Percentiles rank a stretch among this genome's conserved stretches.
phyloP scores from a whole-genome alignment of 352 stramenopile genomes.

The Phytophthora europaea region DNA sequence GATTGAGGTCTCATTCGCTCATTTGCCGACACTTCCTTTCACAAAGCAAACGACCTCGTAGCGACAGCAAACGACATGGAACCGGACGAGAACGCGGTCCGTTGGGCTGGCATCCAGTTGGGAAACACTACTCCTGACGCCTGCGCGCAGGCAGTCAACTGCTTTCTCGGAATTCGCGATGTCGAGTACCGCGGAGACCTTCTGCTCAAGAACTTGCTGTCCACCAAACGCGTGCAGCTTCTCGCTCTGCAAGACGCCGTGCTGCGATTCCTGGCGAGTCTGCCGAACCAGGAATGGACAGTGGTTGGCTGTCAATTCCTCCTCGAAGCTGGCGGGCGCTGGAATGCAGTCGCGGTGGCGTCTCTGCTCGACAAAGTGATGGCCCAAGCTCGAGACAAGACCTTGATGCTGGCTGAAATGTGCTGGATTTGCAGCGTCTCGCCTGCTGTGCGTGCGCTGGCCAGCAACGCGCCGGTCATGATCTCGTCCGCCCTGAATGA shows the following conservation, averaged over 20 bases:
- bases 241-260: conserved; percentile 21
- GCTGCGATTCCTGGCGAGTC: conserved; percentile 19
- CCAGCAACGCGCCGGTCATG: conserved; percentile 42
- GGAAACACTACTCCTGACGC: conserved; percentile 15
- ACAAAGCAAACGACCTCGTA: not conserved
- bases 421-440: conserved; percentile 35
- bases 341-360: conserved; percentile 30
- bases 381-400: conserved; percentile 26
- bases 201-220: conserved; percentile 31
- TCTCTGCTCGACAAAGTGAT: conserved; percentile 37
- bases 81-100: conserved; percentile 27
- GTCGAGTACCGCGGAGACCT: conserved; percentile 35
- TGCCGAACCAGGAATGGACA: conserved; percentile 33
- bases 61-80: conserved; percentile 21
- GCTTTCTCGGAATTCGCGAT: conserved; percentile 32
- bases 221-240: conserved; percentile 32
- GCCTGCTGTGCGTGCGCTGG: conserved; percentile 43
- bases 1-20: conserved; percentile 12
- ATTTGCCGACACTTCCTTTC: conserved; percentile 10
- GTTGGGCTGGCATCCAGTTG: conserved; percentile 23
- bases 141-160: conserved; percentile 22
- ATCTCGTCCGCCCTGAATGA: conserved; percentile 28
- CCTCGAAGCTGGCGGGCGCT: conserved; percentile 26
- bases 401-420: conserved; percentile 27
- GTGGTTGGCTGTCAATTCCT: conserved; percentile 27